Base-by-base conservation (phyloP, 2,329 filamentous ascomycete genomes). In the Clonostachys byssicola region DNA sequence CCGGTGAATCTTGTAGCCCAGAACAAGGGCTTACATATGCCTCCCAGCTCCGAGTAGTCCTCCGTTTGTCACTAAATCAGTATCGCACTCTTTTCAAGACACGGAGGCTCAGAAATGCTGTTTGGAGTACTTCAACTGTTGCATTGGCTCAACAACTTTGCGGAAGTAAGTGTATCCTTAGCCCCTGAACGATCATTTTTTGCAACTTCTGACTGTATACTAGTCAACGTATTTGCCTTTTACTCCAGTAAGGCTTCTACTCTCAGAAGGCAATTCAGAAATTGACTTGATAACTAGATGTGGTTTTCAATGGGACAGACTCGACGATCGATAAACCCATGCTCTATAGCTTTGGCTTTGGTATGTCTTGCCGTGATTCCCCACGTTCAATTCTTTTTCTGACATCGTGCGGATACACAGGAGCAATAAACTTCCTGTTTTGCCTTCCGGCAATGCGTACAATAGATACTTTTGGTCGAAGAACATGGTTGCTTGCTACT, bases 191-290 rank as follows among this genome's bases (percentile, higher is more conserved):
- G 23, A 30, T 10, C 9, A 13, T 8, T 12, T 17, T 18, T 23
- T 48, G 10, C 7, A 42, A 5, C 18, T 45, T 41, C 38, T 51
- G 14, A 49, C 43, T 52, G 49, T 56, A 34, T 16, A 17, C 47
- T 30, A 67, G 61, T 67, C 47, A 72, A 71, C 17, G 58, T 73
- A 0, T 57, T 72, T 5, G 70, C 71, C 0, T 74, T 75, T 43
- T 74, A 75, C 51, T 72, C 68, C 1, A 64, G 68, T 66, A 59
- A 16, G 44, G 34, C 16, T 23, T 34, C 14, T 5, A 5, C 16
- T 44, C n/a, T 20, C 34, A n/a, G 6, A 57, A 34, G 16, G 1
- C 3, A 5, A 42, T n/a, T 13, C 23, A 54, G 57, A 57, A 34
- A 60, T 5, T 30, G 9, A 30, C 23, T 9, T 14, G 36, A 39